These are phyloP conservation scores for Erysimum cheiri DNA, from an alignment of 441 rosid genomes.

Conservation along the genomic window DNA sequence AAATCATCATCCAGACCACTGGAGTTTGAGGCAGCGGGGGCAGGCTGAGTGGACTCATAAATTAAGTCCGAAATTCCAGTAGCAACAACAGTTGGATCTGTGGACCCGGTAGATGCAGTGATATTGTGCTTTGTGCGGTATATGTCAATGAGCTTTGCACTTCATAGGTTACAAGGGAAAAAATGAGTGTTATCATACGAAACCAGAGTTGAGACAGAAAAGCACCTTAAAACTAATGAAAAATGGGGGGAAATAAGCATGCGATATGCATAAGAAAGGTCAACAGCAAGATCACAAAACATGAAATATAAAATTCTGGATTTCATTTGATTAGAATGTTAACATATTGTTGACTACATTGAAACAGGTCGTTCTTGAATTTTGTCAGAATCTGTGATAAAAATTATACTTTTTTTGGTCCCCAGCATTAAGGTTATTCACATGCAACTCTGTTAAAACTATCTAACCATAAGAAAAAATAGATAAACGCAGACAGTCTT, in stretches of 20 bases:
- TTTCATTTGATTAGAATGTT: constrained; percentile 12
- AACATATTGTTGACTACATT: constrained; percentile 17
- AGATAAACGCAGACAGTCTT: neutral
- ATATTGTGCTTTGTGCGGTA: constrained; percentile 95
- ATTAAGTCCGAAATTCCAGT: constrained; percentile 96
- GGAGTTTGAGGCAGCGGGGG: constrained; percentile 72
- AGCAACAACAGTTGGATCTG: constrained; percentile 89
- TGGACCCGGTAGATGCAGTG: constrained; percentile 82
- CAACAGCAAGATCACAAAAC: constrained; percentile 25
- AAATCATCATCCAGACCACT: constrained; percentile 95
- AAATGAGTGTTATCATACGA: constrained; percentile 10
- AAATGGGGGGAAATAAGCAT: constrained; percentile 10
- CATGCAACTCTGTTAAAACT: constrained; percentile 17
- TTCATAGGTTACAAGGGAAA: constrained; percentile 43
- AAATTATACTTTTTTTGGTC: neutral
- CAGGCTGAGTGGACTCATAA: constrained; percentile 91
- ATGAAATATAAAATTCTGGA: constrained; percentile 4
- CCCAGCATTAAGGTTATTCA: constrained; percentile 4
- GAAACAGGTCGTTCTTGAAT: constrained; percentile 29
- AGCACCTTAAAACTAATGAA: neutral
- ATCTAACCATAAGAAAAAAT: constrained; percentile 27
- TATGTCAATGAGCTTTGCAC: constrained; percentile 89
- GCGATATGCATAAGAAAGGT: constrained; percentile 26
- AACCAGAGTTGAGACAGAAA: constrained; percentile 15
- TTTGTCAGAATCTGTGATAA: constrained; percentile 20